Percentiles rank a stretch among this genome's conserved stretches.
Conservation (phyloP, 2,329 filamentous ascomycete species). For the Alternaria hordeiaustralica region DNA sequence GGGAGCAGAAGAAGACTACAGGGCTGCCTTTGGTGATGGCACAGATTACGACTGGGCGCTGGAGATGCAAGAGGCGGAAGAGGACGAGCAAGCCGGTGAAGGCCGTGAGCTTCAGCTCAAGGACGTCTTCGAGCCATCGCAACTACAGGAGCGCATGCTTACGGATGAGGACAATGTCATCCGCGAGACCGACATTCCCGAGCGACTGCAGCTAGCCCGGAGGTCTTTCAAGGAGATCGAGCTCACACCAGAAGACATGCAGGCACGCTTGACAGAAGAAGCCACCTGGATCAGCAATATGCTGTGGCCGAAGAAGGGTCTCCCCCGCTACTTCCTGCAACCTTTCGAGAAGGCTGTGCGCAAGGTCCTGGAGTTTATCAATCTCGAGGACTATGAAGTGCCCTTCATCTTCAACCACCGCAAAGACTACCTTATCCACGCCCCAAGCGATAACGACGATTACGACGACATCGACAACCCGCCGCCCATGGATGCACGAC, state of each 20-base stretch:
- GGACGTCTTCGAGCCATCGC: slow-evolving; percentile 96
- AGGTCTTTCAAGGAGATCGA: slow-evolving; percentile 85
- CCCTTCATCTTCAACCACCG: slow-evolving; percentile 98
- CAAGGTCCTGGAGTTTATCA: slow-evolving; percentile 94
- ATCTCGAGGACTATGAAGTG: slow-evolving; percentile 91
- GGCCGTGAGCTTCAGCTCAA: slow-evolving; percentile 91
- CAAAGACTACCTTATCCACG: slow-evolving; percentile 95
- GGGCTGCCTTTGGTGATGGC: slow-evolving; percentile 92
- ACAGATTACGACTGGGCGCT: slow-evolving; percentile 96
- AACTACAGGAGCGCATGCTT: slow-evolving; percentile 90
- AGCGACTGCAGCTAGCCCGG: slow-evolving; percentile 91
- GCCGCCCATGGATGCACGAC: slow-evolving; percentile 74
- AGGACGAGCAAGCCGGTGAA: slow-evolving; percentile 76
- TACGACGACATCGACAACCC: slow-evolving; percentile 70
- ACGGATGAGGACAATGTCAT: slow-evolving; percentile 96
- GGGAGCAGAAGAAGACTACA: slow-evolving; percentile 93
- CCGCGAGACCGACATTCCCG: slow-evolving; percentile 85
- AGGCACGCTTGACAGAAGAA: slow-evolving; percentile 74
- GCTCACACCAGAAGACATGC: slow-evolving; percentile 77
- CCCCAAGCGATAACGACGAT: slow-evolving; percentile 67
- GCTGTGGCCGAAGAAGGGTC: slow-evolving; percentile 84
- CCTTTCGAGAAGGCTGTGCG: slow-evolving; percentile 88
- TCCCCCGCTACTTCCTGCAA: slow-evolving; percentile 73
- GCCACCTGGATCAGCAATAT: slow-evolving; percentile 89
- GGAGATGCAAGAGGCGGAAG: slow-evolving; percentile 83